Conservation (phyloP, 306 rosid genomes). For the Hylodesmum podocarpum region DNA sequence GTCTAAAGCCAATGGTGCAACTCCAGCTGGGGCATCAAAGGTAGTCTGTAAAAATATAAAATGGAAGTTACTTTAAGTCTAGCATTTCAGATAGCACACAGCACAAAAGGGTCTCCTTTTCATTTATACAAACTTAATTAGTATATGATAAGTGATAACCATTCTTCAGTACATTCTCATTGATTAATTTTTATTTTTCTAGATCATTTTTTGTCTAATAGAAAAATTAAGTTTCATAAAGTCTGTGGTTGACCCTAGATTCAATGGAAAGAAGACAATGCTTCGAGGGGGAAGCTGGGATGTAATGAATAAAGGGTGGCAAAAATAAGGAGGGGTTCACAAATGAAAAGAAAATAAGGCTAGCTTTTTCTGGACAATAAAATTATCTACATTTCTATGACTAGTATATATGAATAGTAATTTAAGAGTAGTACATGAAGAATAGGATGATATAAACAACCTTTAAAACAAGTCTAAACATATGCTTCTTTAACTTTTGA, state of each 20-base stretch:
- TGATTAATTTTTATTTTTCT: background rate
- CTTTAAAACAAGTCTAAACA: background rate
- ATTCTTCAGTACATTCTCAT: background rate
- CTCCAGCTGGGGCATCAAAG: constrained; percentile 82
- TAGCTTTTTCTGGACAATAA: background rate
- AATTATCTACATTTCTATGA: background rate
- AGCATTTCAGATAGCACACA: background rate
- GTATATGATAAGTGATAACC: background rate
- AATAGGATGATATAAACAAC: background rate
- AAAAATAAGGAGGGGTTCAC: background rate
- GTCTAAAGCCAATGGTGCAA: constrained; percentile 86
- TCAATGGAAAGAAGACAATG: background rate
- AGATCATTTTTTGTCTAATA: background rate
- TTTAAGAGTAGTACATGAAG: background rate
- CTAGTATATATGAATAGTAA: background rate
- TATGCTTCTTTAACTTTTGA: background rate
- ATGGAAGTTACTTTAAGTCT: constrained; percentile 8
- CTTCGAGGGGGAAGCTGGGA: background rate
- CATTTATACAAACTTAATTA: background rate
- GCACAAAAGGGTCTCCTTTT: background rate
- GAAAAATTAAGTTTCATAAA: background rate
- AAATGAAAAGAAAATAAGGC: background rate
- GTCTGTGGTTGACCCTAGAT: background rate
- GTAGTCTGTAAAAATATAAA: constrained; percentile 59
- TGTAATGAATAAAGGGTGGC: background rate